Evolutionary conservation across 2,329 filamentous ascomycete species (phyloP), one percentile per base, ranked within the genome.

Genomic region (Xylariaceae sp.): DNA sequence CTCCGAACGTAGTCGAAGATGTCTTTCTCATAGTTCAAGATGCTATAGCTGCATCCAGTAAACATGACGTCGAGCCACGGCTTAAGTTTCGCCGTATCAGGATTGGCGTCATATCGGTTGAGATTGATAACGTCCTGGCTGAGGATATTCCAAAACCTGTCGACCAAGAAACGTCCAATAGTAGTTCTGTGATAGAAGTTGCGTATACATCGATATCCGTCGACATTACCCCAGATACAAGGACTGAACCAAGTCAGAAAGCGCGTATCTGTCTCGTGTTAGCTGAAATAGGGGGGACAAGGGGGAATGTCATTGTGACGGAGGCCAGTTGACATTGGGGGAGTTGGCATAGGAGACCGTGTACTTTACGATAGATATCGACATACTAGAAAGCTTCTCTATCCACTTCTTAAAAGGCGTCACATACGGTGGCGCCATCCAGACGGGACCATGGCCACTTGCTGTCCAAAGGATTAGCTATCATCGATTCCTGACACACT

Each of bases 171-270:
- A 1, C 84, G 79, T 2, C 87, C 86, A 1, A 88, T 48, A 19
- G 74, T 70, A 0, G 83, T 88, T 19, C 78, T 74, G 58, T 89
- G 86, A 46, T 86, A 75, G 57, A 88, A 83, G 2, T 70, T 67
- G 3, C 85, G 78, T 1, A 84, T 75, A 6, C 71, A 72, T 3
- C 77, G 73, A 62, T 81, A 88, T 0, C 86, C 87, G 64, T 86
- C 86, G 2, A 79, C 81, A 2, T 79, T 76, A 2, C 86, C 87
- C 87, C 88, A 93, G 20, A 89, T 81, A 67, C 89, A 92, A 0
- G 90, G 89, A 46, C 83, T 87, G 70, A 93, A 85, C 85, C 88
- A 92, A 1, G 85, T 88, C 43, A 92, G 73, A 57, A 89, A 78
- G 0, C 90, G 84, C 0, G 82, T 87, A 40, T 80, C 77, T 77